A percentile compares a stretch with the other conserved stretches of the same genome.
phyloP scores from a whole-genome alignment of 2,329 filamentous ascomycete species.

The Nannizziopsis barbatae region DNA sequence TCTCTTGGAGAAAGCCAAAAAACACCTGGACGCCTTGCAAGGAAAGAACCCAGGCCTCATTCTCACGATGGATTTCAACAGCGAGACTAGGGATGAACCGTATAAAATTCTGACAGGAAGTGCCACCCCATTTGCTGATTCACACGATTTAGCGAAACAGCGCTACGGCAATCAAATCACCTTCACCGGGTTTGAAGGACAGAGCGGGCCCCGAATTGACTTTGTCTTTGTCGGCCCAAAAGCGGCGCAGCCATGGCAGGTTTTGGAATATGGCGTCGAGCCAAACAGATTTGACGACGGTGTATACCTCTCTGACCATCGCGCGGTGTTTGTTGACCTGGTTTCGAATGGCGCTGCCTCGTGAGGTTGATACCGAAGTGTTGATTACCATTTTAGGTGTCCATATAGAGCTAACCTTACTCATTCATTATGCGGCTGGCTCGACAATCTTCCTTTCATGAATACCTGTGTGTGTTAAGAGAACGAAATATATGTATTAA shows the following conservation, averaged over 20 bases:
- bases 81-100: constrained; percentile 41
- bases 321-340: constrained; percentile 45
- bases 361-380: too few species aligned
- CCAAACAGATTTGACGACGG: constrained; percentile 46
- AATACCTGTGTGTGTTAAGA: too few species aligned
- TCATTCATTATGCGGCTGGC: too few species aligned
- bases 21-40: constrained; percentile 21
- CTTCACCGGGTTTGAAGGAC: constrained; percentile 43
- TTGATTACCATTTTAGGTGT: too few species aligned
- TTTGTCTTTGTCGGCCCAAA: constrained; percentile 39
- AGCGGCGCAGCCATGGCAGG: constrained; percentile 26
- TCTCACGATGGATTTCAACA: constrained; percentile 48
- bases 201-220: constrained; percentile 39
- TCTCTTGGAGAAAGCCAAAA: constrained; percentile 36
- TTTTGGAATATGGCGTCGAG: constrained; percentile 42
- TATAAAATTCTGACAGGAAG: constrained; percentile 39
- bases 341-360: constrained; percentile 13
- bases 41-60: constrained; percentile 35
- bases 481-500: too few species aligned
- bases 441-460: too few species aligned
- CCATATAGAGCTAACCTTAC: too few species aligned
- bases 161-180: constrained; percentile 44
- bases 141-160: constrained; percentile 28
- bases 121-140: constrained; percentile 29
- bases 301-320: constrained; percentile 46